A percentile compares a stretch with the other conserved stretches of the same genome.
Evolutionary conservation across 371 early-diverging fungal species (phyloP).

Genomic region (Apophysomyces variabilis): DNA sequence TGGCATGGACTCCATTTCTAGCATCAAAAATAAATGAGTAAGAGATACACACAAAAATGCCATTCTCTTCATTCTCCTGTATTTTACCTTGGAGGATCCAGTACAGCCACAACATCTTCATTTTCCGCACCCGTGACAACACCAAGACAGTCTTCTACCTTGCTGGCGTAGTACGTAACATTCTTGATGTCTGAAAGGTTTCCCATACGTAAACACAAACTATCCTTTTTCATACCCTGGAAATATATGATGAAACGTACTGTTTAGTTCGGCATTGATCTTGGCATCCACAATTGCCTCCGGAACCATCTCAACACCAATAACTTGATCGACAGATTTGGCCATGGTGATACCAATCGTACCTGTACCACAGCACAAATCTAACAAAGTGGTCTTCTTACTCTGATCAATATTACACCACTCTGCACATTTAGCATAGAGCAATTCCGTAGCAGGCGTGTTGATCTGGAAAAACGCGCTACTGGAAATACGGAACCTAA

Average conservation of each 20-base stretch:
- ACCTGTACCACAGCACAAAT: slow-evolving; percentile 91
- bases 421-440: slow-evolving; percentile 61
- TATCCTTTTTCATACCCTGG: slow-evolving; percentile 5
- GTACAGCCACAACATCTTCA: slow-evolving; percentile 59
- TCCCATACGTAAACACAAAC: slow-evolving; percentile 12
- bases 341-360: slow-evolving; percentile 88
- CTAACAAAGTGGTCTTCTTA: slow-evolving; percentile 60
- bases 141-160: slow-evolving; percentile 69
- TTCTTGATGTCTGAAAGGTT: slow-evolving; percentile 47
- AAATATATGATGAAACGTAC: slow-evolving; percentile 29
- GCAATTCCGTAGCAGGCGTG: slow-evolving; percentile 69
- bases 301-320: slow-evolving; percentile 78
- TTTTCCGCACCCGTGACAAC: slow-evolving; percentile 38
- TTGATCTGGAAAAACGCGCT: slow-evolving; percentile 85
- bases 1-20: slow-evolving; percentile 62
- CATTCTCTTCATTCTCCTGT: neutral
- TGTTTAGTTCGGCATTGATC: slow-evolving; percentile 71
- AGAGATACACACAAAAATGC: too few species aligned
- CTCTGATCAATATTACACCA: slow-evolving; percentile 46
- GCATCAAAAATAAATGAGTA: too few species aligned
- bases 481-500: slow-evolving; percentile 74
- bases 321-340: slow-evolving; percentile 63
- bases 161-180: slow-evolving; percentile 60
- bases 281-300: slow-evolving; percentile 81
- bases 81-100: slow-evolving; percentile 83